These are phyloP conservation scores for Pseudonitzschia pungens DNA, from an alignment of 108 stramenopile genomes.

Conservation along the genomic window DNA sequence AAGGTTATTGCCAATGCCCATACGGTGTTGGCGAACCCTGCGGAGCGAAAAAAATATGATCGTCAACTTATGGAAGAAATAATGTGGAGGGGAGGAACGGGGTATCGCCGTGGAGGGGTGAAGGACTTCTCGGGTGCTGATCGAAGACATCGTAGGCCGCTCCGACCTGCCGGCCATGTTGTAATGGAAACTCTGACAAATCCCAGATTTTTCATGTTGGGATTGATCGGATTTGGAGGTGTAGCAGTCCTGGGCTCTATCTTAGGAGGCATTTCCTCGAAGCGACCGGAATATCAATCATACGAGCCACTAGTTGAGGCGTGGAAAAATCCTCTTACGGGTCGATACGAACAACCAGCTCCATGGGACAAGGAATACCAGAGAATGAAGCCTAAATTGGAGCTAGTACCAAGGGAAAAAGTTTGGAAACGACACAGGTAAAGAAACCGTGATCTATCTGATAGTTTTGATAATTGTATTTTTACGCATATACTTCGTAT, in stretches of 20 bases:
- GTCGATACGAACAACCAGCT: constrained; percentile 72
- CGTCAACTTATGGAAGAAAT: constrained; percentile 26
- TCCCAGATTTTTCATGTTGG: constrained; percentile 39
- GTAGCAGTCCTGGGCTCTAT: constrained; percentile 28
- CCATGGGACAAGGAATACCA: constrained; percentile 83
- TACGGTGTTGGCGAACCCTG: constrained; percentile 55
- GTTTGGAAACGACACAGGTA: constrained; percentile 42
- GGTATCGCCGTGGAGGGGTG: constrained; percentile 1
- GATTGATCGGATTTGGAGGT: constrained; percentile 31
- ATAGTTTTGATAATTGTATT: too few species aligned
- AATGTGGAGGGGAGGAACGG: constrained; percentile 16
- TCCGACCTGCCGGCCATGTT: constrained; percentile 22
- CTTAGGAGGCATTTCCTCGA: constrained; percentile 37
- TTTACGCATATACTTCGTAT: too few species aligned
- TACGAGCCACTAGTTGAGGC: constrained; percentile 65
- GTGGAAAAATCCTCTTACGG: constrained; percentile 75
- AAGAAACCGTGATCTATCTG: background rate
- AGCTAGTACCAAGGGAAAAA: constrained; percentile 67
- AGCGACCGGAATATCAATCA: constrained; percentile 30
- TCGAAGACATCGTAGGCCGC: background rate
- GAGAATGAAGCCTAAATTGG: constrained; percentile 54
- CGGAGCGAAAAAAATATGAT: constrained; percentile 63
- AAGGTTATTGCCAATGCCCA: constrained; percentile 77
- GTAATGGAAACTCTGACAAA: constrained; percentile 36
- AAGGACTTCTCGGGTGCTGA: constrained; percentile 20